Conservation (phyloP, 306 rosid genomes). For the Carpinus viminea region DNA sequence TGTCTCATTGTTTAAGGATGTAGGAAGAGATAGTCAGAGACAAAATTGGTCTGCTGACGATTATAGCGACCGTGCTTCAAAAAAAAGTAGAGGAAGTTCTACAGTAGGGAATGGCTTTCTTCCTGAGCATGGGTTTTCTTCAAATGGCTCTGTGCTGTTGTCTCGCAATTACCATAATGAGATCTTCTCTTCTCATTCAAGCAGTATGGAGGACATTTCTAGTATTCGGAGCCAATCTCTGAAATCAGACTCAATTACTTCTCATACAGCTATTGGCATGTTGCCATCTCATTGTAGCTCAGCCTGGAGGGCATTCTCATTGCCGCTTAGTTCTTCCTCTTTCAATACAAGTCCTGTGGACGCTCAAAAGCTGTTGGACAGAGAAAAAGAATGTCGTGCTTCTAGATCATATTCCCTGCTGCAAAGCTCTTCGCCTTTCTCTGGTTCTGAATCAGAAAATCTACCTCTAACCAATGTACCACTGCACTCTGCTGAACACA, state of each 20-base stretch:
- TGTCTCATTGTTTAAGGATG: constrained; percentile 27
- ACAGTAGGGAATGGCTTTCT: constrained; percentile 33
- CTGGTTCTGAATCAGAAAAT: constrained; percentile 47
- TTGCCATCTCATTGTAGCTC: constrained; percentile 37
- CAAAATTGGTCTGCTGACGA: constrained; percentile 19
- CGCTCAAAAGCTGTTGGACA: constrained; percentile 40
- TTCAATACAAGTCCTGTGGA: constrained; percentile 30
- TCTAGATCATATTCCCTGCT: constrained; percentile 38
- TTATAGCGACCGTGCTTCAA: constrained; percentile 12
- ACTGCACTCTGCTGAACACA: constrained; percentile 39
- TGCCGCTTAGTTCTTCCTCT: constrained; percentile 44
- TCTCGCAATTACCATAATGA: constrained; percentile 37
- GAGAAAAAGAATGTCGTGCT: constrained; percentile 39
- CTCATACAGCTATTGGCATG: constrained; percentile 27
- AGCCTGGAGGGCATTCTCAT: constrained; percentile 39
- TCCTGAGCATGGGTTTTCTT: constrained; percentile 49
- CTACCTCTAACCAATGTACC: constrained; percentile 37
- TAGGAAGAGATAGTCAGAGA: constrained; percentile 19
- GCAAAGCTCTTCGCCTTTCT: constrained; percentile 41
- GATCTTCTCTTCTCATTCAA: constrained; percentile 43
- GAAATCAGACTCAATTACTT: constrained; percentile 26
- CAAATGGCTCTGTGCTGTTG: constrained; percentile 29
- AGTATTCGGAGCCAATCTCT: constrained; percentile 35
- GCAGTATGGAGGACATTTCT: constrained; percentile 43
- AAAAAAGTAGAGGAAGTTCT: constrained; percentile 32